phyloP scores from a whole-genome alignment of 2,329 filamentous ascomycete genomes.

The Apiospora malaysiana region DNA sequence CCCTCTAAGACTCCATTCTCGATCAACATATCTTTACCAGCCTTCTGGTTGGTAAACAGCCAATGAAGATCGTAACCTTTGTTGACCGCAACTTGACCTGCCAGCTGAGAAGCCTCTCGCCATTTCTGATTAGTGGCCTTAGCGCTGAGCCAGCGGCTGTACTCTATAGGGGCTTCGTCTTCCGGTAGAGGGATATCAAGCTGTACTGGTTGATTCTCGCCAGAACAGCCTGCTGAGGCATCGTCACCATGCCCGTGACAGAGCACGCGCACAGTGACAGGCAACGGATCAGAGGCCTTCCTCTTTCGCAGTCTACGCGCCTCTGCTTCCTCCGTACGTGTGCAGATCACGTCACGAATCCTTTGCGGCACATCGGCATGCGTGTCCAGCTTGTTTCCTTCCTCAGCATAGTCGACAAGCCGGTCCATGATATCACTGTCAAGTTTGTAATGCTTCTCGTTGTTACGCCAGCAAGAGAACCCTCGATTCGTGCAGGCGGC shows the following conservation, averaged over 20 bases:
- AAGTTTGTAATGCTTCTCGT: constrained; percentile 22
- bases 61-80: constrained; percentile 22
- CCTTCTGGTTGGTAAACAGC: constrained; percentile 13
- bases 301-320: constrained; percentile 23
- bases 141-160: constrained; percentile 20
- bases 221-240: constrained; percentile 19
- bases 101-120: constrained; percentile 1
- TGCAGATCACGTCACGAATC: constrained; percentile 22
- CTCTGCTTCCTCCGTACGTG: constrained; percentile 20
- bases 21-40: constrained; percentile 6
- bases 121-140: constrained; percentile 16
- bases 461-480: constrained; percentile 23
- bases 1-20: constrained; percentile 21
- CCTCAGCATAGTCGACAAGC: constrained; percentile 22
- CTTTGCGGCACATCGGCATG: constrained; percentile 22
- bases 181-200: constrained; percentile 18
- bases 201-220: not conserved
- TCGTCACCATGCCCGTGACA: constrained; percentile 3
- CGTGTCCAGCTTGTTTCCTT: constrained; percentile 15
- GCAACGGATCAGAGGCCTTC: constrained; percentile 17
- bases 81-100: constrained; percentile 10
- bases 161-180: constrained; percentile 14
- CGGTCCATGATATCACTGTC: constrained; percentile 22
- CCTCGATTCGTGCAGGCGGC: constrained; percentile 17
- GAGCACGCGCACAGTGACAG: constrained; percentile 9